These are phyloP conservation scores for Chalciporus chontae DNA, from an alignment of 768 basidiomycete genomes.

Conservation along the genomic window DNA sequence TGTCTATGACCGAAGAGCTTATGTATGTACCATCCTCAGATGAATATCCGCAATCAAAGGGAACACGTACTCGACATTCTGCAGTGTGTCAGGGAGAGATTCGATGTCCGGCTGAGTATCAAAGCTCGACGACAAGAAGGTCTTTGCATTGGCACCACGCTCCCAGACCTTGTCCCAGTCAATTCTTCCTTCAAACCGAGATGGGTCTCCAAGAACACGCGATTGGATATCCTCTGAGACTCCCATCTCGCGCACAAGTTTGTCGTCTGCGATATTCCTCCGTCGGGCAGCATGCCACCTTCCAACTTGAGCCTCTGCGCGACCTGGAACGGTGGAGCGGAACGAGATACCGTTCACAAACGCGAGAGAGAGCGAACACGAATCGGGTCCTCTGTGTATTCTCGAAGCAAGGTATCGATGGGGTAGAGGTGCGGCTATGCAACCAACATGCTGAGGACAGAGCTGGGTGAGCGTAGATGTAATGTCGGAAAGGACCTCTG, in stretches of 20 bases:
- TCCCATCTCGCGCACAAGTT: not conserved
- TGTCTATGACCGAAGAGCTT: constrained; percentile 18
- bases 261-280: constrained; percentile 7
- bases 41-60: not conserved
- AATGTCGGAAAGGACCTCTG: constrained; percentile 33
- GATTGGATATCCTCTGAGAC: not conserved
- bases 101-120: constrained; percentile 1
- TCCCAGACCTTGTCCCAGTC: constrained; percentile 57
- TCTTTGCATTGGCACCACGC: constrained; percentile 13
- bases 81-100: constrained; percentile 39
- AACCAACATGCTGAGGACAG: constrained; percentile 49
- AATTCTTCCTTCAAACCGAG: constrained; percentile 14
- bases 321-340: constrained; percentile 61
- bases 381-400: constrained; percentile 27
- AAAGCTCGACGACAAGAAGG: not conserved
- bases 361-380: constrained; percentile 61
- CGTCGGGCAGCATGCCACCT: constrained; percentile 61
- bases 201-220: constrained; percentile 2
- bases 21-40: not conserved
- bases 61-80: constrained; percentile 25
- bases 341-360: constrained; percentile 44
- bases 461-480: constrained; percentile 40
- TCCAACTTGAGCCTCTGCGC: constrained; percentile 59
- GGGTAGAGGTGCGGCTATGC: constrained; percentile 54
- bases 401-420: constrained; percentile 7